phyloP scores from a whole-genome alignment of 2,329 filamentous ascomycete genomes.

The Volutella citrinella region DNA sequence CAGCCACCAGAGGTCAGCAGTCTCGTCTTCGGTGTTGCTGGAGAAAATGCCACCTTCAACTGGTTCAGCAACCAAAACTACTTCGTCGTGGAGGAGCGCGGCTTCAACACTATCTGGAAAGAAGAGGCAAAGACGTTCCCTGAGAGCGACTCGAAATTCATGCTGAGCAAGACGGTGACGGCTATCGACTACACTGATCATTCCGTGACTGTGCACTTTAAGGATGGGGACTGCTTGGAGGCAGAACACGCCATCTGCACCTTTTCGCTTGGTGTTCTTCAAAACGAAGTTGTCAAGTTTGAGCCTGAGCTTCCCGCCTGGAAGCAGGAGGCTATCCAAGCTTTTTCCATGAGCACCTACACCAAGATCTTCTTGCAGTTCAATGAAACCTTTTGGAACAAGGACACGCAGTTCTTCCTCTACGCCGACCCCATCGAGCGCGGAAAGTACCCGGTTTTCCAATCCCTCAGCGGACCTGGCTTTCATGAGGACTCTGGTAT shows the following conservation, averaged over 20 bases:
- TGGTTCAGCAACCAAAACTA: conserved; percentile 63
- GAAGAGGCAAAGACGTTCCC: conserved; percentile 58
- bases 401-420: conserved; percentile 41
- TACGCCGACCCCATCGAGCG: conserved; percentile 41
- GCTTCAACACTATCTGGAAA: conserved; percentile 57
- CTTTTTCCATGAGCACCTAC: conserved; percentile 68
- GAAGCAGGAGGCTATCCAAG: conserved; percentile 62
- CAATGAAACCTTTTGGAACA: conserved; percentile 61
- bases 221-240: conserved; percentile 53
- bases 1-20: conserved; percentile 54
- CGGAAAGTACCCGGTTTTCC: conserved; percentile 56
- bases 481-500: conserved; percentile 62
- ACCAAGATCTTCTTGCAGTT: conserved; percentile 73
- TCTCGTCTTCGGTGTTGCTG: conserved; percentile 52
- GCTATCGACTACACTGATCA: conserved; percentile 49
- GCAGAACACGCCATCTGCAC: conserved; percentile 64
- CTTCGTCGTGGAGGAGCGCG: conserved; percentile 58
- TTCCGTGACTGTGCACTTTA: conserved; percentile 51
- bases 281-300: conserved; percentile 58
- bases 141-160: conserved; percentile 51
- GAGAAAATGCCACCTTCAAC: conserved; percentile 60
- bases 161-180: conserved; percentile 56
- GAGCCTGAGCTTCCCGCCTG: conserved; percentile 57
- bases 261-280: conserved; percentile 66
- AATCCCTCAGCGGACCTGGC: conserved; percentile 55